Percentiles rank a stretch among this genome's conserved stretches.
These are phyloP conservation scores for Chaetomiaceae sp. DNA, from an alignment of 2,329 filamentous ascomycete genomes.

Conservation along the genomic window DNA sequence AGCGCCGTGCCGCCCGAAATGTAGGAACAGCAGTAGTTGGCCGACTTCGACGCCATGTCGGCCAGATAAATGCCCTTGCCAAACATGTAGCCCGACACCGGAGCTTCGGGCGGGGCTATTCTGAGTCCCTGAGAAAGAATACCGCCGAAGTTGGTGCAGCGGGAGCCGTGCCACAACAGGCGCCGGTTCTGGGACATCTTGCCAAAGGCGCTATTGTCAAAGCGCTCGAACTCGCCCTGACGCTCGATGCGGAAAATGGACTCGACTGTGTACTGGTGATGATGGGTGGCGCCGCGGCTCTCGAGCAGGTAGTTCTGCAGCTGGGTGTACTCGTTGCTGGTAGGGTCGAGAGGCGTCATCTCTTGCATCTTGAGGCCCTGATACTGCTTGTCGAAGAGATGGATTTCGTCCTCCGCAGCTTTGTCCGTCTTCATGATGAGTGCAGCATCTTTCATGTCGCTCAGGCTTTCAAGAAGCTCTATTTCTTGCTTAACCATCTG, in stretches of 20 bases:
- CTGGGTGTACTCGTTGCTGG: constrained; percentile 58
- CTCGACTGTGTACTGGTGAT: constrained; percentile 55
- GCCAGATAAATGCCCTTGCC: constrained; percentile 87
- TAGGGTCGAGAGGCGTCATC: constrained; percentile 63
- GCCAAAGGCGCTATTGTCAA: constrained; percentile 52
- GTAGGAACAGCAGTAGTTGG: constrained; percentile 65
- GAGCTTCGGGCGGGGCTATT: constrained; percentile 84
- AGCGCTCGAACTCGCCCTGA: constrained; percentile 65
- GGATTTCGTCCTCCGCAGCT: constrained; percentile 47
- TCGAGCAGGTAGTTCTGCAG: constrained; percentile 63
- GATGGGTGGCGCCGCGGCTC: constrained; percentile 65
- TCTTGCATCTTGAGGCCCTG: constrained; percentile 66
- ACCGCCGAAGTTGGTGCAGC: constrained; percentile 78
- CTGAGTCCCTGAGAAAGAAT: constrained; percentile 83
- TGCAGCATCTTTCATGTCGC: constrained; percentile 78
- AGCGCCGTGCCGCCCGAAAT: constrained; percentile 67
- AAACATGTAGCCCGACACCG: constrained; percentile 79
- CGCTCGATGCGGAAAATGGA: constrained; percentile 83
- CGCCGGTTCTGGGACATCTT: constrained; percentile 58
- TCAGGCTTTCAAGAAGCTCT: constrained; percentile 73
- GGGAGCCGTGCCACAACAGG: constrained; percentile 83
- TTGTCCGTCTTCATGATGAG: constrained; percentile 68
- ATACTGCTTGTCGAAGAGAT: constrained; percentile 70
- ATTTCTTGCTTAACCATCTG: constrained; percentile 67
- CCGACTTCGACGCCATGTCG: constrained; percentile 79